Evolutionary conservation across 306 rosid genomes (phyloP), one percentile per base, ranked within the genome.

Genomic region (Neltuma alba): DNA sequence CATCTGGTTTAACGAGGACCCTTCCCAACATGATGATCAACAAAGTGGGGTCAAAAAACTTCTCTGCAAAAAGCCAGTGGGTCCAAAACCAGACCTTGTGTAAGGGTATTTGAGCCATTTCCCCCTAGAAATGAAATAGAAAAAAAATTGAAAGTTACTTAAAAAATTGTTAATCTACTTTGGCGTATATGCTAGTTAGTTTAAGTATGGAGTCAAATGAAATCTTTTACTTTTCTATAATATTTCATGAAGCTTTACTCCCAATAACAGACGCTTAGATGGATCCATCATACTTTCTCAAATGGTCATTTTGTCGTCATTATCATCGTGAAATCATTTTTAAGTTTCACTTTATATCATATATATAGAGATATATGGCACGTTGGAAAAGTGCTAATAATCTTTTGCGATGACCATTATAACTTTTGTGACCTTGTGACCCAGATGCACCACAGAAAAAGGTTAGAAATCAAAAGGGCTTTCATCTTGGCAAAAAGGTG

Each of bases 401-500:
- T 80, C 20, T 52, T 30, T 40, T 55, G 36, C 75, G 67, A 40
- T 27, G 40, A 73, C 58, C 70, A 65, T 31, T 25, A 55, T 81
- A 28, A 52, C 18, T 65, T 38, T 47, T 64, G 23, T 64, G n/a
- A 72, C 47, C 31, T 47, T 6, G 33, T 23, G 31, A 18, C 11
- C 6, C 50, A 61, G 42, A 9, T 15, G 72, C 66, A 16, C 13
- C 63, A 36, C 34, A 36, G 44, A 50, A 65, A 23, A 31, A 31
- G 47, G 50, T 27, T 3, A 28, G 34, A 28, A 40, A 44, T 58
- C 31, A 41, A 45, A 36, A 79, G 27, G 9, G 41, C 33, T 27
- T 45, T 30, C 33, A 27, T 10, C 4, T 12, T 58, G 20, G 63
- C 63, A 50, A 57, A 57, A 57, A 57, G 31, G 2, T 21, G 3